Evolutionary conservation across 345 rosid species (phyloP), one percentile per base, ranked within the genome.

Genomic region (Cochlearia excelsa): DNA sequence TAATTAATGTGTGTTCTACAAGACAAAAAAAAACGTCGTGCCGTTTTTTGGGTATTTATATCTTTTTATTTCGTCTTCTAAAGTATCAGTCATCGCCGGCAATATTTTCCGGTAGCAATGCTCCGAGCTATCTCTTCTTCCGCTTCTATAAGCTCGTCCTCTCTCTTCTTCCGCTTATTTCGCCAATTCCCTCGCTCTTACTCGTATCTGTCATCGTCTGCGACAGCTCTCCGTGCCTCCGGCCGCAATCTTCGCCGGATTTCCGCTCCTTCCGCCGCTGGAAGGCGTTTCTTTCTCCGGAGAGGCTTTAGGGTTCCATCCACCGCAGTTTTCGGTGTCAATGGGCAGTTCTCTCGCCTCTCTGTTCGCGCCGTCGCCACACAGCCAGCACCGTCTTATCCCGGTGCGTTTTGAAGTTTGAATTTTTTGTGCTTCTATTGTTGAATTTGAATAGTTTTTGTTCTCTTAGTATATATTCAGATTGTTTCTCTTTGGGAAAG

Each of bases 331-430:
- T 2, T 30, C 8, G 2, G 46, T 51, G 7, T 67, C 51, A 40
- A 37, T 55, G 70, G 69, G 7, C 74, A 41, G 55, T 85, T 79
- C 70, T 79, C 87, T 31, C 65, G 85, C 39, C 61, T 86, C 53
- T 66, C 86, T 3, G 2, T 61, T 1, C 81, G 78, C 42, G 88
- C 95, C 57, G 60, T 78, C 58, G 85, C 93, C 28, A 75, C 87
- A 31, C 81, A 79, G 30, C 64, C 79, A 0, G 62, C 82, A 28
- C 74, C 64, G 9, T 76, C 81, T 37, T 53, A 31, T 28, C 7
- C 23, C 38, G 64, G 60, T 45, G 34, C 1, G 57, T 39, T 56
- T 23, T 45, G 9, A 5, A 42, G 28, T 10, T 46, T 39, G 38
- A 38, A n/a, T 1, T 3, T 33, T 3, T 16, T 16, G 23, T 9